phyloP scores from a whole-genome alignment of 2,329 filamentous ascomycete species.

The Colletotrichum nymphaeae region DNA sequence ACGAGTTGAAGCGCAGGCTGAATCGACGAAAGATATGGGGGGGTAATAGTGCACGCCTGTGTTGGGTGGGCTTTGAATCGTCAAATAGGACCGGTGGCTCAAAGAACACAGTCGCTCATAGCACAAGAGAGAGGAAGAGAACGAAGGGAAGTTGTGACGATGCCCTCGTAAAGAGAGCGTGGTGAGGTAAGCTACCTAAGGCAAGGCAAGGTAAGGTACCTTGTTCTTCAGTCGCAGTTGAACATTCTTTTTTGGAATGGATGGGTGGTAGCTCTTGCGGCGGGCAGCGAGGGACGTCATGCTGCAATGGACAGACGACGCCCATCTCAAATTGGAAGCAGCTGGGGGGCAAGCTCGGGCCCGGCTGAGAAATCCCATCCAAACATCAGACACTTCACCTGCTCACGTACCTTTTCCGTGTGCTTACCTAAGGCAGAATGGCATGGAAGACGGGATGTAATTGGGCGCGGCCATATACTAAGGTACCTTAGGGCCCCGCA shows the following conservation, averaged over 20 bases:
- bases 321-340: conserved; percentile 6
- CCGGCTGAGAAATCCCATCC: conserved; percentile 11
- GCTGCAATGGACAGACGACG: conserved; percentile 6
- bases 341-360: conserved; percentile 1
- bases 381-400: background rate
- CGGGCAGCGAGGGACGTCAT: conserved; percentile 23
- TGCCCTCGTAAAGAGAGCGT: background rate
- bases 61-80: background rate
- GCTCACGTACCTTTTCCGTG: too few relatives aligned
- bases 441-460: background rate
- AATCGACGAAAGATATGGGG: background rate
- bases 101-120: background rate
- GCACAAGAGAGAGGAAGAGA: background rate
- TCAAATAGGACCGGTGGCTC: background rate
- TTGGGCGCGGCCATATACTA: background rate
- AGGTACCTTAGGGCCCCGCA: too few relatives aligned
- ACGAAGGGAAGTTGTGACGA: background rate
- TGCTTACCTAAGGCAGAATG: too few relatives aligned
- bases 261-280: conserved; percentile 1
- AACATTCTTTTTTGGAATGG: conserved; percentile 1
- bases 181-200: background rate
- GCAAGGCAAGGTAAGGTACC: too few relatives aligned
- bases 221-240: background rate
- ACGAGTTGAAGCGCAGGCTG: background rate
- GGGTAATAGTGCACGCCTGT: background rate